Evolutionary conservation across 164 flowering plant genomes (phyloP).

Genomic region (grape (Vitis vinifera)): DNA sequence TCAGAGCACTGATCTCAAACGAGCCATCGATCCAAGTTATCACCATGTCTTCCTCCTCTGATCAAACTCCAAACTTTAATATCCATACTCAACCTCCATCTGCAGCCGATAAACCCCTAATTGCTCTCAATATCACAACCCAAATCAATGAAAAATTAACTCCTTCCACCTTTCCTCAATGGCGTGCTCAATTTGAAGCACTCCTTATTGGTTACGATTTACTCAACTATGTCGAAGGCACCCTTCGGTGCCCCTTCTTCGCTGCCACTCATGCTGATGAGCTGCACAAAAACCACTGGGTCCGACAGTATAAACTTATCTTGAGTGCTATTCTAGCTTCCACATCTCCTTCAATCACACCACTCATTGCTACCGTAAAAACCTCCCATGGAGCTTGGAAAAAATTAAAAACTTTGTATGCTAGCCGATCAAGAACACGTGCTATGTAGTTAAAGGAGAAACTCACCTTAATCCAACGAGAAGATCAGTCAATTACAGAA

Average conservation of each 20-base stretch:
- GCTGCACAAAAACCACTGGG: neutral
- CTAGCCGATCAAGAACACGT: neutral
- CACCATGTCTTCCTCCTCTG: neutral
- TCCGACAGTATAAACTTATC: too few relatives aligned
- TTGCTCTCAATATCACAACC: neutral
- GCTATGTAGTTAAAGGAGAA: neutral
- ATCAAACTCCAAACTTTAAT: neutral
- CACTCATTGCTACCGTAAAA: neutral
- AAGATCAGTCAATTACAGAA: neutral
- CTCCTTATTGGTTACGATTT: neutral
- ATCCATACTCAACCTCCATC: neutral
- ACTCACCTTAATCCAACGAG: neutral
- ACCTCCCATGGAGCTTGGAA: neutral
- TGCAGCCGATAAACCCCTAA: neutral
- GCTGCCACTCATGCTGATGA: neutral
- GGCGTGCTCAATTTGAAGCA: neutral
- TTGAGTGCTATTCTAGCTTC: neutral
- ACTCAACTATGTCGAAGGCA: neutral
- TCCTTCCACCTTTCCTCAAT: neutral
- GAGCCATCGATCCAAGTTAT: conserved; percentile 4
- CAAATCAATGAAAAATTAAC: conserved; percentile 5
- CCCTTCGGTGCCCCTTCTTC: neutral
- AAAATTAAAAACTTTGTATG: conserved; percentile 1
- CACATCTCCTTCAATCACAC: neutral
- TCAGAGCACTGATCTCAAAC: conserved; percentile 3